Conservation (phyloP, 768 basidiomycete species). For the Pholiota molesta region DNA sequence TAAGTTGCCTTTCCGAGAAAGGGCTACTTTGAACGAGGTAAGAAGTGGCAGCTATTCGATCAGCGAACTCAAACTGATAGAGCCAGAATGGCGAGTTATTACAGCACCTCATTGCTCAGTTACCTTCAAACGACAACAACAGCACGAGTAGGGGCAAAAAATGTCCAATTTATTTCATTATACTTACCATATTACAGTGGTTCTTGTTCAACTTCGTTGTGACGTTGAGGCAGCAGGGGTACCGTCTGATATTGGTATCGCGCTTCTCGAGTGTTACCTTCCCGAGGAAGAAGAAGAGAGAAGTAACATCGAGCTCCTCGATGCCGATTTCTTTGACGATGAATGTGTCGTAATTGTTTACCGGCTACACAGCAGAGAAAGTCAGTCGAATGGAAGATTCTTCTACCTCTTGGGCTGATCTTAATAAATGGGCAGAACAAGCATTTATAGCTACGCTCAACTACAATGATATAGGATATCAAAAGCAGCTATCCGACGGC, state of each 20-base stretch:
- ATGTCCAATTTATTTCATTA: constrained; percentile 2
- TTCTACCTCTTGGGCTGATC: constrained; percentile 31
- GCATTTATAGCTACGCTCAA: constrained; percentile 65
- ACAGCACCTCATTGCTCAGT: constrained; percentile 56
- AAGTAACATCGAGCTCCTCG: constrained; percentile 55
- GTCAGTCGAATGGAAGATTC: constrained; percentile 43
- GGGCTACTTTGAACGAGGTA: constrained; percentile 59
- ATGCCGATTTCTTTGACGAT: constrained; percentile 82
- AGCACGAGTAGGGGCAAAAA: constrained; percentile 25
- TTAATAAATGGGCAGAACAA: constrained; percentile 47
- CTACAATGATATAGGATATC: constrained; percentile 65
- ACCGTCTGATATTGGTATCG: constrained; percentile 49
- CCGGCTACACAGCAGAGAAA: constrained; percentile 46
- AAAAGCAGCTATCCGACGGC: constrained; percentile 46
- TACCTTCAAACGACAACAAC: constrained; percentile 36
- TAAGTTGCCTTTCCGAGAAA: constrained; percentile 46
- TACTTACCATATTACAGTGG: constrained; percentile 43
- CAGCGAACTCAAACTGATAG: constrained; percentile 30
- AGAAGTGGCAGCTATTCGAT: constrained; percentile 29
- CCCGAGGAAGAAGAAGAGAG: constrained; percentile 40
- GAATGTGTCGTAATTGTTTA: constrained; percentile 67
- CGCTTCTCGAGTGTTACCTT: constrained; percentile 58
- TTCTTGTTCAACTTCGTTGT: constrained; percentile 57
- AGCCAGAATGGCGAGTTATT: constrained; percentile 44
- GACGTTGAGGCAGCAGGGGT: constrained; percentile 38